Evolutionary conservation across 371 early-diverging fungal genomes (phyloP).

Genomic region (Neoconidiobolus thromboides): DNA sequence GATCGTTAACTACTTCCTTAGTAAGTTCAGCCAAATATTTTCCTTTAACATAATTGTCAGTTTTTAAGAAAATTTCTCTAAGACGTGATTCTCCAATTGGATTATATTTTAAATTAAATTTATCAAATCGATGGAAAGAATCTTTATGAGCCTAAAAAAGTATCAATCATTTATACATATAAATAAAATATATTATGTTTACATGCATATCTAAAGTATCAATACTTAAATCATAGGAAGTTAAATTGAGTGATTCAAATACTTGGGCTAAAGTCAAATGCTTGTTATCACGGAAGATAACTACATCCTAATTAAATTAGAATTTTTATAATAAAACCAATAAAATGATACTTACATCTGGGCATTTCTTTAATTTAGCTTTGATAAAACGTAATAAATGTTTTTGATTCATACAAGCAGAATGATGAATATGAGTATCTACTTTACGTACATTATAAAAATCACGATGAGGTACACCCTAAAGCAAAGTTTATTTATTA

Average conservation of each 20-base stretch:
- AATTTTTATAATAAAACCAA: background rate
- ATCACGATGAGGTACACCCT: conserved; percentile 84
- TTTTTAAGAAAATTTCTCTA: conserved; percentile 82
- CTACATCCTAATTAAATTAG: conserved; percentile 25
- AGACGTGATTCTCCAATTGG: conserved; percentile 59
- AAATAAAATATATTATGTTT: no score
- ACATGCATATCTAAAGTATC: conserved; percentile 94
- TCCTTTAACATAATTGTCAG: conserved; percentile 88
- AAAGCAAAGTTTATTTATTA: background rate
- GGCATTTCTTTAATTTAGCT: conserved; percentile 68
- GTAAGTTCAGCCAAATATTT: conserved; percentile 88
- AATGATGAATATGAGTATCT: conserved; percentile 96
- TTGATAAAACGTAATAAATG: conserved; percentile 96
- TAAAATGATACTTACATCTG: conserved; percentile 30
- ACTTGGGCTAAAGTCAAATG: conserved; percentile 54
- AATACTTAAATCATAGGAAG: conserved; percentile 89
- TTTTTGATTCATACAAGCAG: conserved; percentile 97
- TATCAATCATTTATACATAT: no score
- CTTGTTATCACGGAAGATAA: conserved; percentile 56
- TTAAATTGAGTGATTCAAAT: conserved; percentile 83
- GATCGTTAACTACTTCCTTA: conserved; percentile 82
- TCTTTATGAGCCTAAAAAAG: conserved; percentile 37
- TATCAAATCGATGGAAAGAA: conserved; percentile 87
- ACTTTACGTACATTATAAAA: conserved; percentile 98
- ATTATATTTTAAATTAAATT: conserved; percentile 96